Percentiles rank a stretch among this genome's conserved stretches.
Evolutionary conservation across 257 asterid species (phyloP).

Genomic region (Primulina eburnea): DNA sequence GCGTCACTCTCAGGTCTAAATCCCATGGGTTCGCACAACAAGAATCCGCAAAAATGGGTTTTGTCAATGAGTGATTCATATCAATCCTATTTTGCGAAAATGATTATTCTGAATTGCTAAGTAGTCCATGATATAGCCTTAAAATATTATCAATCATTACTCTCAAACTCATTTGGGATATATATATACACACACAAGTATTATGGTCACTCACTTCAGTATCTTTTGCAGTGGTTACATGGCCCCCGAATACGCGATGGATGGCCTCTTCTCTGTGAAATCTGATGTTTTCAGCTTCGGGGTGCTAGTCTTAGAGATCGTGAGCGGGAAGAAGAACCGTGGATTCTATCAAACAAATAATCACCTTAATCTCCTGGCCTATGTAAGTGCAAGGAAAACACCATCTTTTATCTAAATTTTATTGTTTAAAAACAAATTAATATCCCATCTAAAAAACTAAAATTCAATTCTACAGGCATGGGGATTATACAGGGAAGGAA

Average conservation of each 20-base stretch:
- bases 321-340: constrained; percentile 60
- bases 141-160: not conserved
- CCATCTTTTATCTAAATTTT: not conserved
- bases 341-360: constrained; percentile 67
- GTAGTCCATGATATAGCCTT: too few species aligned
- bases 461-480: constrained; percentile 47
- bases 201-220: not conserved
- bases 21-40: too few species aligned
- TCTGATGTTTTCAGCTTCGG: constrained; percentile 79
- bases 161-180: not conserved
- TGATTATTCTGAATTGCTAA: too few species aligned
- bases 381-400: constrained; percentile 41
- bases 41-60: too few species aligned
- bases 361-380: constrained; percentile 67
- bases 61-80: too few species aligned
- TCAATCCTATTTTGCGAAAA: too few species aligned
- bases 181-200: too few species aligned
- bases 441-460: not conserved
- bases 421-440: not conserved
- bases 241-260: constrained; percentile 90
- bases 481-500: constrained; percentile 55
- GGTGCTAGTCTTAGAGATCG: constrained; percentile 68
- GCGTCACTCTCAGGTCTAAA: too few species aligned
- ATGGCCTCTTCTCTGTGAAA: constrained; percentile 68
- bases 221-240: constrained; percentile 60